Conservation (phyloP, 1,284 basidiomycete genomes). For the Naganishia albida region DNA sequence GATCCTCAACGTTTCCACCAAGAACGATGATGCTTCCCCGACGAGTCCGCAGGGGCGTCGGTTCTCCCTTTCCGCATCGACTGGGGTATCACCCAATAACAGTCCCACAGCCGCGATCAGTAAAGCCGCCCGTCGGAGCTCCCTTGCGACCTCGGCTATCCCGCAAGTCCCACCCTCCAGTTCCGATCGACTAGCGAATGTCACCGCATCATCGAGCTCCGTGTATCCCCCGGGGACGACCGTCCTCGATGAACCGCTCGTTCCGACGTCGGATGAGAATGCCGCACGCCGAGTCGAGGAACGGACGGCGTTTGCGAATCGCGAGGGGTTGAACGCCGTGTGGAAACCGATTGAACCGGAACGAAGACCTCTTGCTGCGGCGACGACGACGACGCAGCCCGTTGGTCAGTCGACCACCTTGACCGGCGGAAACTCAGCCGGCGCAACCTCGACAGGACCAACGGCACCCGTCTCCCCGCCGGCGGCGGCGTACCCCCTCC, state of each 20-base stretch:
- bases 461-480: background rate
- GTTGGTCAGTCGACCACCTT: background rate
- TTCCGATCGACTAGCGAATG: slow-evolving; percentile 5
- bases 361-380: background rate
- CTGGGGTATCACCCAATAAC: background rate
- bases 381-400: background rate
- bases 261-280: slow-evolving; percentile 2
- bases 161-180: slow-evolving; percentile 14
- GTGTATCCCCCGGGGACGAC: slow-evolving; percentile 19
- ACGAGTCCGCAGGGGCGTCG: slow-evolving; percentile 10
- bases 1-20: slow-evolving; percentile 10
- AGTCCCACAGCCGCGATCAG: slow-evolving; percentile 1
- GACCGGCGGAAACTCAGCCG: no score
- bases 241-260: background rate
- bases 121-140: slow-evolving; percentile 11
- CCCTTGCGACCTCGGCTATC: slow-evolving; percentile 10
- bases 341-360: slow-evolving; percentile 26
- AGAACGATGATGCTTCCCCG: slow-evolving; percentile 9
- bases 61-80: slow-evolving; percentile 8
- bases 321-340: slow-evolving; percentile 2
- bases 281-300: background rate
- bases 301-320: background rate
- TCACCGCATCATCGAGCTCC: background rate
- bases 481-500: background rate
- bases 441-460: background rate